Evolutionary conservation across 371 early-diverging fungal genomes (phyloP).

Genomic region (Dinochytrium kinnereticum): DNA sequence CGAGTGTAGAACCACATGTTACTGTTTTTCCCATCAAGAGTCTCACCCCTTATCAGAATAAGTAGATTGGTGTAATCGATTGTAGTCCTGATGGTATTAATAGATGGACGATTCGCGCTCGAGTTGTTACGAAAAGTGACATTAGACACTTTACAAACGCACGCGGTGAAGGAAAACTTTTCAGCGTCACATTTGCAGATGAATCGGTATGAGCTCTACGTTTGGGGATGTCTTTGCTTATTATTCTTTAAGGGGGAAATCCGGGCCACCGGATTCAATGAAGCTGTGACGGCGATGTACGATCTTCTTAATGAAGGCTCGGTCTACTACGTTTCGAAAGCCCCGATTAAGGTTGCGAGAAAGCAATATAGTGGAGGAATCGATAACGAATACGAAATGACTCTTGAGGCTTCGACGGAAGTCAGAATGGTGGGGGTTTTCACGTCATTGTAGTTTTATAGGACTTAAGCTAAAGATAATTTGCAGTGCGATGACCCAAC

Average conservation of each 20-base stretch:
- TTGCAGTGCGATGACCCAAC: constrained; percentile 65
- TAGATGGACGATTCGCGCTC: constrained; percentile 90
- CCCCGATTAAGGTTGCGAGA: constrained; percentile 83
- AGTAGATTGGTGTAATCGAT: constrained; percentile 40
- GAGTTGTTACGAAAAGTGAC: constrained; percentile 82
- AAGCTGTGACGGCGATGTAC: constrained; percentile 77
- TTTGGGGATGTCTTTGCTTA: neutral
- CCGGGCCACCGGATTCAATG: constrained; percentile 87
- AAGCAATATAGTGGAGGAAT: constrained; percentile 77
- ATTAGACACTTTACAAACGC: constrained; percentile 83
- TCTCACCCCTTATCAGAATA: constrained; percentile 73
- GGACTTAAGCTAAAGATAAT: neutral
- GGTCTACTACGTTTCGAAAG: constrained; percentile 85
- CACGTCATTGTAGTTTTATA: neutral
- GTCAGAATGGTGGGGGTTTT: constrained; percentile 62
- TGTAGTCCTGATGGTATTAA: neutral
- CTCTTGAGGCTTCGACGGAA: constrained; percentile 71
- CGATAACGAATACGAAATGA: constrained; percentile 92
- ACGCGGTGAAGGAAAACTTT: constrained; percentile 85
- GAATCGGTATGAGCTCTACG: constrained; percentile 63
- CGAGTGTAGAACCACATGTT: constrained; percentile 5
- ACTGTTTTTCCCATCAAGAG: constrained; percentile 56
- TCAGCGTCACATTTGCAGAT: constrained; percentile 87
- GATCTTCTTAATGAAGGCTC: constrained; percentile 76
- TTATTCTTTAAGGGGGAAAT: constrained; percentile 76